Conservation (phyloP, 2,329 filamentous ascomycete species). For the Hypoxylon sp. region DNA sequence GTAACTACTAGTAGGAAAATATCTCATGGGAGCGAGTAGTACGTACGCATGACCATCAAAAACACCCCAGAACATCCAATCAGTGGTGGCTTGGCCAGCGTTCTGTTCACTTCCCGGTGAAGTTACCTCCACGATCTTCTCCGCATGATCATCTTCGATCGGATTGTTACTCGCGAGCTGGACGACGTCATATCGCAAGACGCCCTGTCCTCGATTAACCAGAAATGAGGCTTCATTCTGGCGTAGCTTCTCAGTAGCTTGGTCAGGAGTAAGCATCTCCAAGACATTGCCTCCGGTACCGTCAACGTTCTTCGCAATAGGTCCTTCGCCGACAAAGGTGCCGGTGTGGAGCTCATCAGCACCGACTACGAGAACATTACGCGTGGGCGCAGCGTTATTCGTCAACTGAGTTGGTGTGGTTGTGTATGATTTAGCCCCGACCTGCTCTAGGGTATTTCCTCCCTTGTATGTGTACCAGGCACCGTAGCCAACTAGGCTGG, state of each 20-base stretch:
- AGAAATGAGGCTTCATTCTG: conserved; percentile 93
- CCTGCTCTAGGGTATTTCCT: conserved; percentile 55
- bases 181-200: conserved; percentile 93
- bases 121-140: conserved; percentile 96
- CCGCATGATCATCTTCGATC: conserved; percentile 97
- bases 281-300: conserved; percentile 87
- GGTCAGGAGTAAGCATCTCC: conserved; percentile 96
- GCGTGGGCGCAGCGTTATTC: conserved; percentile 64
- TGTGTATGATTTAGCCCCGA: conserved; percentile 58
- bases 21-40: not conserved
- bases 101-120: conserved; percentile 62
- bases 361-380: conserved; percentile 86
- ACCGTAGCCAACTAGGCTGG: conserved; percentile 80
- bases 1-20: conserved; percentile 4
- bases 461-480: conserved; percentile 81
- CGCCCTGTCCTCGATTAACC: conserved; percentile 89
- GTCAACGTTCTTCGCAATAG: conserved; percentile 89
- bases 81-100: conserved; percentile 70
- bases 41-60: conserved; percentile 95
- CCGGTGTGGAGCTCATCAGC: conserved; percentile 92
- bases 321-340: conserved; percentile 85
- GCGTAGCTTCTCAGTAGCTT: conserved; percentile 90
- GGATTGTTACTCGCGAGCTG: conserved; percentile 97
- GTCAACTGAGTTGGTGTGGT: conserved; percentile 56
- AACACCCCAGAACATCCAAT: conserved; percentile 99